A percentile compares a stretch with the other conserved stretches of the same genome.
These are phyloP conservation scores for Venustampulla echinocandica DNA, from an alignment of 495 filamentous ascomycete genomes.

Conservation along the genomic window DNA sequence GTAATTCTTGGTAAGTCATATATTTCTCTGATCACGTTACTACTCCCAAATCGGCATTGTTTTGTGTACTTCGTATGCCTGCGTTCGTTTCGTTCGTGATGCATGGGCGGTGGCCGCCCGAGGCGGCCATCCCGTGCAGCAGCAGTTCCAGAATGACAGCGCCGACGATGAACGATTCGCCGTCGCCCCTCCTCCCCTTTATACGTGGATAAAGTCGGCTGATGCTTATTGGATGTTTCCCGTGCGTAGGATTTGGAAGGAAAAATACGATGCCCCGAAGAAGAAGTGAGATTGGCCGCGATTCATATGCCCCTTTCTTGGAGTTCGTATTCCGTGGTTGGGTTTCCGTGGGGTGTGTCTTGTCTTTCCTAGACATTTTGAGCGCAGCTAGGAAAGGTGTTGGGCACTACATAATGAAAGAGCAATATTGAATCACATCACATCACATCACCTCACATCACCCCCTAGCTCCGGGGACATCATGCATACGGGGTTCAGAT, in stretches of 20 bases:
- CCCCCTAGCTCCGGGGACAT: background rate
- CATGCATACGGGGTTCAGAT: background rate
- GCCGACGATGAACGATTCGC: constrained; percentile 19
- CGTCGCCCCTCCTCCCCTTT: constrained; percentile 4
- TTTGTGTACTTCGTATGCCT: too few relatives aligned
- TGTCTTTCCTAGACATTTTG: too few relatives aligned
- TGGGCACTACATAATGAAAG: too few relatives aligned
- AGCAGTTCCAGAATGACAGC: constrained; percentile 19
- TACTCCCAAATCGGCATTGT: too few relatives aligned
- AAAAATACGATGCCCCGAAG: constrained; percentile 65
- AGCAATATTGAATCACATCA: background rate
- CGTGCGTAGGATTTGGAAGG: constrained; percentile 84
- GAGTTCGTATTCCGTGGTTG: background rate
- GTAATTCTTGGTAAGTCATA: constrained; percentile 84
- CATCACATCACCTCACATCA: background rate
- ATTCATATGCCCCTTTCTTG: background rate
- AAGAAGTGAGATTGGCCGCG: constrained; percentile 14
- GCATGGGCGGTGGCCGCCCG: constrained; percentile 3
- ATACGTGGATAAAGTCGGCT: constrained; percentile 11
- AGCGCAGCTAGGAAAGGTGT: too few relatives aligned
- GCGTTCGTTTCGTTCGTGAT: constrained; percentile 7
- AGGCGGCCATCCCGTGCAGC: constrained; percentile 15
- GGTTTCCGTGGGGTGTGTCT: constrained; percentile 6
- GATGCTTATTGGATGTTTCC: constrained; percentile 10
- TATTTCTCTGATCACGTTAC: background rate